Conservation (phyloP, 164 flowering plant genomes). For the Amborella trichopoda region DNA sequence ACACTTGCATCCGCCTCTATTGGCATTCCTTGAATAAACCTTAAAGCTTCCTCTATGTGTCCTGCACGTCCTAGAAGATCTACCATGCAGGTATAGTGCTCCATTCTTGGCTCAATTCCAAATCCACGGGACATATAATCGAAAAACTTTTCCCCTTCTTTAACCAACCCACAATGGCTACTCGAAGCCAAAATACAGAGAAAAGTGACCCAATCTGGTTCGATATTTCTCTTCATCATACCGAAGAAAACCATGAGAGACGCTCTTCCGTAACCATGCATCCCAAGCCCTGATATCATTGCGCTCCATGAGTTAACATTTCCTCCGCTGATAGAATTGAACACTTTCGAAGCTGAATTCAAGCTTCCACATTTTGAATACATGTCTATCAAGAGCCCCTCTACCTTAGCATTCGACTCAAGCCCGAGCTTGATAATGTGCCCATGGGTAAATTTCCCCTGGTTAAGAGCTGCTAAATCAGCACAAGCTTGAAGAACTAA, state of each 20-base stretch:
- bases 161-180: conserved; percentile 9
- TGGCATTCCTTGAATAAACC: conserved; percentile 6
- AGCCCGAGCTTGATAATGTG: conserved; percentile 5
- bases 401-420: conserved; percentile 2
- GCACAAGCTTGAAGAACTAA: conserved; percentile 12
- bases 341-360: conserved; percentile 5
- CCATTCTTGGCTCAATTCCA: conserved; percentile 5
- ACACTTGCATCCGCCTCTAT: conserved; percentile 6
- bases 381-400: conserved; percentile 14
- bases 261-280: conserved; percentile 10
- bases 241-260: conserved; percentile 10
- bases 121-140: conserved; percentile 7
- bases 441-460: conserved; percentile 7
- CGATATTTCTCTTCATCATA: conserved; percentile 12
- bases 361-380: conserved; percentile 12
- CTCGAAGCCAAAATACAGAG: conserved; percentile 7
- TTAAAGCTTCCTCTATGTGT: conserved; percentile 8
- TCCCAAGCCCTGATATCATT: conserved; percentile 10
- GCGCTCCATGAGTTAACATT: conserved; percentile 12
- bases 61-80: conserved; percentile 13
- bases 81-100: conserved; percentile 9
- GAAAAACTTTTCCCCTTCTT: conserved; percentile 2
- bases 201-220: conserved; percentile 10
- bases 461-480: conserved; percentile 2
- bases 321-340: background rate